Conservation (phyloP, 345 rosid species). For the Sonneratia caseolaris region DNA sequence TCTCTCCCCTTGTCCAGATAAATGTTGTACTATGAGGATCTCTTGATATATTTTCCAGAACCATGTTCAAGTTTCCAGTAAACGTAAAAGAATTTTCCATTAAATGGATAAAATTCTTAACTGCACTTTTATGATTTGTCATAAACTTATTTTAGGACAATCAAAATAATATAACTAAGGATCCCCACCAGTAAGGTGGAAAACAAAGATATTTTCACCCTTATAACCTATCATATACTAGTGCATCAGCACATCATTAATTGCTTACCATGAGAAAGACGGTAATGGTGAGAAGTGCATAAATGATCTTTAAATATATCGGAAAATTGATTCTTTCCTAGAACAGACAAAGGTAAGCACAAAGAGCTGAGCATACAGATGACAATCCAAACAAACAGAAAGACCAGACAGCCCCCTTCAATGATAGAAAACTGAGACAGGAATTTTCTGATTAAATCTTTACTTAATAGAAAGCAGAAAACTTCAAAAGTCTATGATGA, state of each 20-base stretch:
- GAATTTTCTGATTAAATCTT: neutral
- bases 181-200: neutral
- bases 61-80: neutral
- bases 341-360: neutral
- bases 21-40: neutral
- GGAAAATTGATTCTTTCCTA: neutral
- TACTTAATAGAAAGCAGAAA: neutral
- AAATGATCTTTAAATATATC: neutral
- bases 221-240: neutral
- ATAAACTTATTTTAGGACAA: neutral
- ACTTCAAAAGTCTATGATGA: conserved; percentile 8
- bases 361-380: neutral
- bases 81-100: neutral
- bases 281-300: neutral
- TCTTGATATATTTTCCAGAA: neutral
- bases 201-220: neutral
- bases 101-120: neutral
- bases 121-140: neutral
- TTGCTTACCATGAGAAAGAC: neutral
- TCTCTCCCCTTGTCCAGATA: neutral
- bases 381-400: neutral
- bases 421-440: neutral
- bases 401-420: neutral
- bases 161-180: neutral
- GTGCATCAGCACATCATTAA: neutral